A percentile compares a stretch with the other conserved stretches of the same genome.
phyloP scores from a whole-genome alignment of 495 filamentous ascomycete genomes.

The Ramalina intermedia region DNA sequence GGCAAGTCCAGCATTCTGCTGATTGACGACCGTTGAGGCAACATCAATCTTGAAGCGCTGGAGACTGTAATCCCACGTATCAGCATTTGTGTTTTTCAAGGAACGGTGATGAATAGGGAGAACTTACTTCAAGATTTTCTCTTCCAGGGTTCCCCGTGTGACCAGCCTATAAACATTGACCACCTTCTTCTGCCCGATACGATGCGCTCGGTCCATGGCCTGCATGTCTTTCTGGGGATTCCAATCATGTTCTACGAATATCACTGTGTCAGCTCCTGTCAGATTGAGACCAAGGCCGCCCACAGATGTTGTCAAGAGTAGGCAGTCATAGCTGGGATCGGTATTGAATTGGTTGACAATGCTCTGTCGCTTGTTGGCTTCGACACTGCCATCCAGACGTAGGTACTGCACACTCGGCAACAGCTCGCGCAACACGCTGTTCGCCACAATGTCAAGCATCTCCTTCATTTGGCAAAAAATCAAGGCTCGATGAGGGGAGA shows the following conservation, averaged over 20 bases:
- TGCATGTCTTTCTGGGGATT: constrained; percentile 98
- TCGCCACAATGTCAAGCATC: constrained; percentile 97
- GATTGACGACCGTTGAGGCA: constrained; percentile 93
- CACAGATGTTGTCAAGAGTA: constrained; percentile 86
- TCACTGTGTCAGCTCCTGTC: constrained; percentile 94
- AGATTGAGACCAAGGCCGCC: constrained; percentile 91
- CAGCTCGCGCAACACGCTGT: constrained; percentile 70
- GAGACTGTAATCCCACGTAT: constrained; percentile 37
- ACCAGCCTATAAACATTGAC: constrained; percentile 98
- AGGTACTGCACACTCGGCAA: constrained; percentile 80
- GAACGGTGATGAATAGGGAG: background rate
- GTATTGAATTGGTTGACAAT: constrained; percentile 98
- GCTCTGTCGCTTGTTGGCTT: constrained; percentile 78
- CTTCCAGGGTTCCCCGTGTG: constrained; percentile 87
- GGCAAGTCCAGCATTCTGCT: constrained; percentile 88
- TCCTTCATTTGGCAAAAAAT: constrained; percentile 99
- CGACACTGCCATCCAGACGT: constrained; percentile 81
- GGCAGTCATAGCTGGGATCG: constrained; percentile 85
- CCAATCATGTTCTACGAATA: constrained; percentile 99
- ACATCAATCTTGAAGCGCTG: constrained; percentile 99
- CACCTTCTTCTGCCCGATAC: constrained; percentile 98
- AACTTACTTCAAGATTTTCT: constrained; percentile 87
- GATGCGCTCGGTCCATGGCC: constrained; percentile 96
- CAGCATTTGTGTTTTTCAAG: background rate
- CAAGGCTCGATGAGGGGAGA: constrained; percentile 86